These are phyloP conservation scores for Clonostachys chloroleuca DNA, from an alignment of 2,329 filamentous ascomycete genomes.

Conservation along the genomic window DNA sequence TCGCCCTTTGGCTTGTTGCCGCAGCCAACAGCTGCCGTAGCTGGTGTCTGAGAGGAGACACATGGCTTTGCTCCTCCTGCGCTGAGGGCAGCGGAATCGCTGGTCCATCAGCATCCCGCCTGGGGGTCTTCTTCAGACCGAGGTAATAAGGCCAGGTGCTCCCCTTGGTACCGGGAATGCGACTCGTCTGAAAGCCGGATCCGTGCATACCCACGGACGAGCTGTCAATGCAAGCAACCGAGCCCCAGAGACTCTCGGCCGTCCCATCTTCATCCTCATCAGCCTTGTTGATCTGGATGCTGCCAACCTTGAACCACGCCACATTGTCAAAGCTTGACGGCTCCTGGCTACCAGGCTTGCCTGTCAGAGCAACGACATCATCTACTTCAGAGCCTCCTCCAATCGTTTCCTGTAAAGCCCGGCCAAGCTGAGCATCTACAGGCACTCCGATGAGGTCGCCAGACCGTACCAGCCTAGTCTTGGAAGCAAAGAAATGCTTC, in stretches of 20 bases:
- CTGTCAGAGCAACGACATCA: conserved; percentile 56
- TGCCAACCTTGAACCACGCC: conserved; percentile 90
- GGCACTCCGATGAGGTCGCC: conserved; percentile 88
- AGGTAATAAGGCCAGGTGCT: conserved; percentile 91
- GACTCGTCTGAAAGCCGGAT: conserved; percentile 80
- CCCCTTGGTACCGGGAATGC: conserved; percentile 69
- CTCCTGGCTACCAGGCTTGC: conserved; percentile 17
- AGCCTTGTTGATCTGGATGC: conserved; percentile 54
- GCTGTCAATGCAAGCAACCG: conserved; percentile 81
- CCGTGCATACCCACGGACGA: conserved; percentile 86
- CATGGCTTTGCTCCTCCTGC: conserved; percentile 43
- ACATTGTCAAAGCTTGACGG: conserved; percentile 50
- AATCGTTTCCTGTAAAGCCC: conserved; percentile 71
- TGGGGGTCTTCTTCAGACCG: conserved; percentile 65
- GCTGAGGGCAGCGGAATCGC: conserved; percentile 26
- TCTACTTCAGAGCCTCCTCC: conserved; percentile 62
- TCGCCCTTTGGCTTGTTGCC: conserved; percentile 80
- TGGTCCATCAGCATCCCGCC: conserved; percentile 27
- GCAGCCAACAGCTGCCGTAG: conserved; percentile 82
- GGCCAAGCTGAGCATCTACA: conserved; percentile 80
- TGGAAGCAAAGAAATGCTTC: conserved; percentile 83
- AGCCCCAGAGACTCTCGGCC: conserved; percentile 74
- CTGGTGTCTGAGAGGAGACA: conserved; percentile 61
- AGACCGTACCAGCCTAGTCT: conserved; percentile 75
- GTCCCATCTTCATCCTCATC: conserved; percentile 55